phyloP scores from a whole-genome alignment of 1,284 basidiomycete genomes.

The Apiotrichum brassicae region DNA sequence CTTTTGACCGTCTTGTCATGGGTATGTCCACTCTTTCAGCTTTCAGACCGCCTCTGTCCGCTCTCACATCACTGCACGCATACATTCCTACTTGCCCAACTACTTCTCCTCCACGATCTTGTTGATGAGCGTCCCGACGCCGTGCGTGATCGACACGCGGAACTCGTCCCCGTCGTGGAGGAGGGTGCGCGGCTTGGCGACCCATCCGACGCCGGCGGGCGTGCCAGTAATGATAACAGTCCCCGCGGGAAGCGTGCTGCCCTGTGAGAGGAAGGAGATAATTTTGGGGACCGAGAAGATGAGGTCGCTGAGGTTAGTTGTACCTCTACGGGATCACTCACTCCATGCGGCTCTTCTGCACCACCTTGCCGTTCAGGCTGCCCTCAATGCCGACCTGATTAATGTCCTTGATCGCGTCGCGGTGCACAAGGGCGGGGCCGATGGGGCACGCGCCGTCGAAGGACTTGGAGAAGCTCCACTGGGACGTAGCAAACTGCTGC shows the following conservation, averaged over 20 bases:
- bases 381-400: slow-evolving; percentile 36
- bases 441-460: slow-evolving; percentile 49
- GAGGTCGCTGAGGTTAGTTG: slow-evolving; percentile 35
- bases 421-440: slow-evolving; percentile 44
- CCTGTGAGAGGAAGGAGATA: slow-evolving; percentile 69
- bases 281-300: slow-evolving; percentile 48
- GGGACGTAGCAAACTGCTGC: slow-evolving; percentile 37
- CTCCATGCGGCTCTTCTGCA: slow-evolving; percentile 43
- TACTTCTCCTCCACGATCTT: slow-evolving; percentile 44
- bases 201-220: slow-evolving; percentile 46
- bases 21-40: too few relatives aligned
- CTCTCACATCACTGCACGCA: too few relatives aligned
- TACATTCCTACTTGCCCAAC: not conserved
- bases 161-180: slow-evolving; percentile 47
- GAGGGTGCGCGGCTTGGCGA: slow-evolving; percentile 27
- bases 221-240: slow-evolving; percentile 66
- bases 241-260: slow-evolving; percentile 75
- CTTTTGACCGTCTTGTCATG: too few relatives aligned
- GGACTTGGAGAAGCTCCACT: slow-evolving; percentile 44
- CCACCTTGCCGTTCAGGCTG: slow-evolving; percentile 35
- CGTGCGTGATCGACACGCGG: slow-evolving; percentile 43
- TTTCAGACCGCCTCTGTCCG: too few relatives aligned
- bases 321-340: too few relatives aligned
- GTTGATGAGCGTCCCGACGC: slow-evolving; percentile 49
- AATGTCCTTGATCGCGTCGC: slow-evolving; percentile 21